Conservation (phyloP, 352 stramenopile species). For the Pythium pectinolyticum region DNA sequence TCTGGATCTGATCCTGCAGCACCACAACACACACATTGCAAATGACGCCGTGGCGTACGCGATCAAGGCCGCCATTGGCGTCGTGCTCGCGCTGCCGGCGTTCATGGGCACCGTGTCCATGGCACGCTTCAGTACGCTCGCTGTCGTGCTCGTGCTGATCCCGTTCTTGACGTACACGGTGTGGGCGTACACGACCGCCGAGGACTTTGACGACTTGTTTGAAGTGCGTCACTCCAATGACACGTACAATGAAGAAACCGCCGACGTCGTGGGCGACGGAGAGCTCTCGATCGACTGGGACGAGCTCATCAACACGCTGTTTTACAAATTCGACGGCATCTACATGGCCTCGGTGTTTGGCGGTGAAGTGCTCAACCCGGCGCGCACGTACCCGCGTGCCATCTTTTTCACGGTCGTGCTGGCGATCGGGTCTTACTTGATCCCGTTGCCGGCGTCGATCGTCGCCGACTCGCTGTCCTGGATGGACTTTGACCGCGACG, state of each 20-base stretch:
- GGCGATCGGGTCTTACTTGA: constrained; percentile 65
- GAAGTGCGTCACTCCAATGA: constrained; percentile 72
- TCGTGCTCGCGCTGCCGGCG: constrained; percentile 36
- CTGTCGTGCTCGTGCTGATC: constrained; percentile 47
- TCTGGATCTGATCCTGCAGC: constrained; percentile 39
- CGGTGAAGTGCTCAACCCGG: constrained; percentile 80
- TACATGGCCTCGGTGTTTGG: constrained; percentile 85
- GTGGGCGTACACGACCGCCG: constrained; percentile 38
- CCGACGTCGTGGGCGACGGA: constrained; percentile 26
- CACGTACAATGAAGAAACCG: constrained; percentile 25
- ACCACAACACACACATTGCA: constrained; percentile 32
- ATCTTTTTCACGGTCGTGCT: constrained; percentile 77
- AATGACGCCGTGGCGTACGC: constrained; percentile 31
- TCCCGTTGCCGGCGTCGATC: constrained; percentile 87
- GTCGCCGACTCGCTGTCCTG: constrained; percentile 66
- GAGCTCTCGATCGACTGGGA: constrained; percentile 50
- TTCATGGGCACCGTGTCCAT: constrained; percentile 39
- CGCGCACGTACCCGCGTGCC: constrained; percentile 67
- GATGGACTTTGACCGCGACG: constrained; percentile 84
- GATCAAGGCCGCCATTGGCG: constrained; percentile 33
- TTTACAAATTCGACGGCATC: constrained; percentile 94
- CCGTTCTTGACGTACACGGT: constrained; percentile 84
- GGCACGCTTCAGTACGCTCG: constrained; percentile 28
- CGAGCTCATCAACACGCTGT: constrained; percentile 88
- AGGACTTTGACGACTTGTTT: constrained; percentile 87